Percentiles rank a stretch among this genome's conserved stretches.
Evolutionary conservation across 768 basidiomycete genomes (phyloP).

Genomic region (Podaxis mareebaensis): DNA sequence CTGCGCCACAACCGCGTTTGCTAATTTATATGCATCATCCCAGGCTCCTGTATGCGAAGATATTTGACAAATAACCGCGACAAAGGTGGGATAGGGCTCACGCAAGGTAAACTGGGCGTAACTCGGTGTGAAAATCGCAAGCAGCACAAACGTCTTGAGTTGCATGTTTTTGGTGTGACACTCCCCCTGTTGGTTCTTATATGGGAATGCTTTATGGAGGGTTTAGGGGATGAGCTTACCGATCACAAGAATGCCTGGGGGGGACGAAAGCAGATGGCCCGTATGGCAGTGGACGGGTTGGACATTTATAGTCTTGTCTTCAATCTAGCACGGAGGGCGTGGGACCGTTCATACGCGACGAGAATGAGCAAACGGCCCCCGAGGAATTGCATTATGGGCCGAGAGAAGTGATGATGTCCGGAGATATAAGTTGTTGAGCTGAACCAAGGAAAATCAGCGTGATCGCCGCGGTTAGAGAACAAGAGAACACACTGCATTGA

Average conservation of each 20-base stretch:
- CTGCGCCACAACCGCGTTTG: slow-evolving; percentile 33
- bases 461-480: no score
- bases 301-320: background rate
- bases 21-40: slow-evolving; percentile 42
- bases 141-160: background rate
- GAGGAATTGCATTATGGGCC: background rate
- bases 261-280: background rate
- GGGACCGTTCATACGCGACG: background rate
- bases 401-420: background rate
- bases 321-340: background rate
- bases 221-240: background rate
- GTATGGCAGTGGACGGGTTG: background rate
- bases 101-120: slow-evolving; percentile 10
- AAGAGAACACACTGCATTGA: no score
- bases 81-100: background rate
- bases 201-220: background rate
- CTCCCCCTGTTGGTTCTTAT: background rate
- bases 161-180: background rate
- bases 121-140: background rate
- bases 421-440: background rate
- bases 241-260: background rate
- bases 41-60: slow-evolving; percentile 37
- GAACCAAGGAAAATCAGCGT: no score
- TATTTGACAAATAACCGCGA: background rate
- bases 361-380: background rate